A percentile compares a stretch with the other conserved stretches of the same genome.
These are phyloP conservation scores for Alnus rubra DNA, from an alignment of 306 rosid genomes.

Conservation along the genomic window DNA sequence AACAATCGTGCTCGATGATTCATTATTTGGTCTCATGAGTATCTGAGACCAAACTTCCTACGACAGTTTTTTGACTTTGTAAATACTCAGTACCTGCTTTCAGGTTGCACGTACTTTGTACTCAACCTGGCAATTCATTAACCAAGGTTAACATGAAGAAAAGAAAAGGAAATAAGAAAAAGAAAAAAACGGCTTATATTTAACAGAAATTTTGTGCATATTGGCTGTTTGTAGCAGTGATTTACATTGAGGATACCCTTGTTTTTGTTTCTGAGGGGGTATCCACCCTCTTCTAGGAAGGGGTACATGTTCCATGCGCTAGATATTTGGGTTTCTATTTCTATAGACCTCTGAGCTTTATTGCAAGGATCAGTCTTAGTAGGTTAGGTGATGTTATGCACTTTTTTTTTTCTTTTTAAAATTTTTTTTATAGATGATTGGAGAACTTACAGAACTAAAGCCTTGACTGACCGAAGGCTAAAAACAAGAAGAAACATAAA, in stretches of 20 bases:
- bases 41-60: constrained; percentile 36
- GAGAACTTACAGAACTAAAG: no score
- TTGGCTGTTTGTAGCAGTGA: background rate
- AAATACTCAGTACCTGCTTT: constrained; percentile 52
- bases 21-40: constrained; percentile 36
- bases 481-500: no score
- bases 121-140: constrained; percentile 48
- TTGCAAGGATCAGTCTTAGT: no score
- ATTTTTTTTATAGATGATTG: no score
- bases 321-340: background rate
- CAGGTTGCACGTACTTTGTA: constrained; percentile 45
- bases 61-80: constrained; percentile 38
- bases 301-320: no score
- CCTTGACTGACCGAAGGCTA: no score
- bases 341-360: no score
- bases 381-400: no score
- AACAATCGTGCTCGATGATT: constrained; percentile 51
- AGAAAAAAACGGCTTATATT: constrained; percentile 1
- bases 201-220: constrained; percentile 25
- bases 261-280: no score
- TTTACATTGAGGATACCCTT: no score
- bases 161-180: constrained; percentile 11
- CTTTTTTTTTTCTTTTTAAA: no score
- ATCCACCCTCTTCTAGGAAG: no score
- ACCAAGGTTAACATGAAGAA: constrained; percentile 36